phyloP scores from a whole-genome alignment of 345 rosid genomes.

The Eucalyptus urophylla region DNA sequence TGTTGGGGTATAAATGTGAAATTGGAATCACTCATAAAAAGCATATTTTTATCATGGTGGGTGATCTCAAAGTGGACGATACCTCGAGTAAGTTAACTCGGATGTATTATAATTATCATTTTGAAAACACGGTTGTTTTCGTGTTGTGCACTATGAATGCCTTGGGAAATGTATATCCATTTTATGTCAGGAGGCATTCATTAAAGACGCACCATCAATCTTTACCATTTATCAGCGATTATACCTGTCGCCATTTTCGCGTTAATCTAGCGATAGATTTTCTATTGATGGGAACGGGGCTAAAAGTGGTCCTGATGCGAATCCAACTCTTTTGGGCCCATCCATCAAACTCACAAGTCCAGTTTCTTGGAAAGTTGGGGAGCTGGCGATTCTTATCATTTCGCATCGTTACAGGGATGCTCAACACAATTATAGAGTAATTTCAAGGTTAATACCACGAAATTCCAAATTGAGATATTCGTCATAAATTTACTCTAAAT shows the following conservation, averaged over 20 bases:
- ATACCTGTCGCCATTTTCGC: background rate
- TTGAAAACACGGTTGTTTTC: background rate
- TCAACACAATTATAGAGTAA: background rate
- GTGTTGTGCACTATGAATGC: background rate
- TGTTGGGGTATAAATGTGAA: background rate
- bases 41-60: accelerated
- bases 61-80: background rate
- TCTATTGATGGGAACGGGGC: background rate
- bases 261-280: background rate
- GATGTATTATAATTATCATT: background rate
- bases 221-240: background rate
- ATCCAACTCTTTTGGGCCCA: background rate
- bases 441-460: too few species aligned
- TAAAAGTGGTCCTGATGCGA: background rate
- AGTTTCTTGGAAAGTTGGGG: background rate
- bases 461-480: too few species aligned
- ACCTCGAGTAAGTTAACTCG: accelerated
- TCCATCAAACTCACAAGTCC: background rate
- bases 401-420: background rate
- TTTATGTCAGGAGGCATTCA: background rate
- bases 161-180: background rate
- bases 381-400: background rate
- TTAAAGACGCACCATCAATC: background rate
- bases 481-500: too few species aligned
- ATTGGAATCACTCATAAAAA: background rate